A percentile compares a stretch with the other conserved stretches of the same genome.
These are phyloP conservation scores for Hammondia hammondi DNA, from an alignment of 169 alveolate genomes.

Conservation along the genomic window DNA sequence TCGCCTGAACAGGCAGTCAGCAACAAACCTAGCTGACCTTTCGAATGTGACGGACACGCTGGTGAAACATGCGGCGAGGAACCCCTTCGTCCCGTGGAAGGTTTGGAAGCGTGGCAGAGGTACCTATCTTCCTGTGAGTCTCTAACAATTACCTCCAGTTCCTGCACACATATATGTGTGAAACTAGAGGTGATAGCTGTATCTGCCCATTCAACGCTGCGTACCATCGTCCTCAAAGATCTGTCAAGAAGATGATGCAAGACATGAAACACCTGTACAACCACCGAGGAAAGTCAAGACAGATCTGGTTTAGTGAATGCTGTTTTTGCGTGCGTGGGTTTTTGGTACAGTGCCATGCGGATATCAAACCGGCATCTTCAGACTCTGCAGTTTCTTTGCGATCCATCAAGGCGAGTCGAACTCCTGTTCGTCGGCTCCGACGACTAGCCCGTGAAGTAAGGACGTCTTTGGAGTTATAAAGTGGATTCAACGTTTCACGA, in stretches of 20 bases:
- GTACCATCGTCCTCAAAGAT: no score
- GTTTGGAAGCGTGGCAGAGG: not conserved
- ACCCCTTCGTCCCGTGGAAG: conserved; percentile 26
- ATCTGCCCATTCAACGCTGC: no score
- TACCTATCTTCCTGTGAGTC: not conserved
- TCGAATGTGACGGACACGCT: not conserved
- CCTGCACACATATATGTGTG: no score
- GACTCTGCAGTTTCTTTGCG: not conserved
- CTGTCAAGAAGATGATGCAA: no score
- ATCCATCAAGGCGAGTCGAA: not conserved
- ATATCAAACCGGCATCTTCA: not conserved
- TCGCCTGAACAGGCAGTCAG: not conserved
- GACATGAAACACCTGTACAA: no score
- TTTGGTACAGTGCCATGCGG: not conserved
- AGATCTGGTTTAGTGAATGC: no score
- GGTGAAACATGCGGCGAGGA: not conserved
- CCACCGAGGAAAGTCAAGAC: no score
- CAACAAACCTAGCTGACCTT: not conserved
- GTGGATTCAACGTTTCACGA: no score
- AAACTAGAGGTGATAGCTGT: no score
- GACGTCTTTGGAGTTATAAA: not conserved
- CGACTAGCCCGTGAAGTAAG: not conserved
- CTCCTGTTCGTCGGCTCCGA: not conserved
- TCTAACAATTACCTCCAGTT: no score
- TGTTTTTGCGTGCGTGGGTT: not conserved